Evolutionary conservation across 208 protist species (phyloP).

Genomic region (Acanthamoeba castellanii): DNA sequence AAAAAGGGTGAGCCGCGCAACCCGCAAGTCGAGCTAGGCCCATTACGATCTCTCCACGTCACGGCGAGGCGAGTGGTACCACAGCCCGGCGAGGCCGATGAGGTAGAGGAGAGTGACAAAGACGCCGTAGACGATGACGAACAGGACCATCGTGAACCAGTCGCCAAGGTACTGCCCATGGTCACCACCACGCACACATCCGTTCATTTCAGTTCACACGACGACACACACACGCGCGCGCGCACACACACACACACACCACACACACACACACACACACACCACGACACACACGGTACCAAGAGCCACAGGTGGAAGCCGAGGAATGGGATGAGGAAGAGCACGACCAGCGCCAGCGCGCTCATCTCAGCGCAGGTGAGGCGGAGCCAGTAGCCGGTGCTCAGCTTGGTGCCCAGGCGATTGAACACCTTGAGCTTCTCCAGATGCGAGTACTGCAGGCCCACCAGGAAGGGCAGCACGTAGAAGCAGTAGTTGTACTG

Average conservation of each 20-base stretch:
- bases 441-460: conserved; percentile 47
- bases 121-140: conserved; percentile 6
- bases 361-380: not conserved
- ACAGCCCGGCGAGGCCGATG: conserved; percentile 35
- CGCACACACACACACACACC: too few relatives aligned
- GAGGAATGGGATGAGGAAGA: conserved; percentile 20
- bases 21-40: too few relatives aligned
- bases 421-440: conserved; percentile 10
- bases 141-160: conserved; percentile 44
- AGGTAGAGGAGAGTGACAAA: conserved; percentile 23
- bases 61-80: not conserved
- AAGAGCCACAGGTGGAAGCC: conserved; percentile 71
- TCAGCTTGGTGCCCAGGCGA: conserved; percentile 47
- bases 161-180: conserved; percentile 9
- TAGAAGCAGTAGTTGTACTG: conserved; percentile 73
- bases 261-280: too few relatives aligned
- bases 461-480: conserved; percentile 74
- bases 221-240: not conserved
- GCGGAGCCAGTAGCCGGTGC: not conserved
- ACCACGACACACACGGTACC: not conserved
- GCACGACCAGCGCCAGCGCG: not conserved
- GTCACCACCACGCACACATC: not conserved
- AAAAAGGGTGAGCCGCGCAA: not conserved
- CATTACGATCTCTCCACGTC: too few relatives aligned
- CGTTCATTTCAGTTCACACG: not conserved